Evolutionary conservation across 78 protist species (phyloP), one percentile per base, ranked within the genome.

Genomic region (Dictyostelium intermedium): DNA sequence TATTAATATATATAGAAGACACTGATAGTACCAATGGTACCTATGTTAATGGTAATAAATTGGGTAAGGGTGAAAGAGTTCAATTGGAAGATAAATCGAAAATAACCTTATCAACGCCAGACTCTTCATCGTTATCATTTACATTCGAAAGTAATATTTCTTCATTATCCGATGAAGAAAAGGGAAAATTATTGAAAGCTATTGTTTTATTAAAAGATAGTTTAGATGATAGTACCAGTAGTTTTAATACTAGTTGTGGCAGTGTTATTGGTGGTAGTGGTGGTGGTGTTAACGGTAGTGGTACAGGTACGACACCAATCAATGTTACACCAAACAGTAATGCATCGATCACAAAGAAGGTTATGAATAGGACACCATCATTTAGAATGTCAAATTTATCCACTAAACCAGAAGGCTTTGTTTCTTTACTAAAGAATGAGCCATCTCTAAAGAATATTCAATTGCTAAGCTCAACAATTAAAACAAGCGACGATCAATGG

Each of bases 1-100:
- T 86, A 32, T 47, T 86, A 13, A 45, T 79, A 41, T 89, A 81
- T 34, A 34, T 89, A 1, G 63, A 66, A 7, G 94, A 89, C n/a
- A 16, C 10, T 34, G 35, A 79, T 61, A 89, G 94, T 35, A 81
- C 82, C 32, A 89, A 89, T 89, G 94, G 94, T 23, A 69, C 77
- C 0, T 56, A 5, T n/a, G 14, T 89, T 0, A 74, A 70, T 35
- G 47, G 45, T 3, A 20, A 5, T 5, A n/a, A n/a, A 14, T 25
- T 89, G 5, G 50, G 30, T 3, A 61, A 45, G n/a, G 74, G 61
- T 0, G 63, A 89, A 47, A 78, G 37, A 34, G 73, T 70, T 11
- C 37, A 79, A 32, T 80, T 89, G 39, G 66, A 80, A 0, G 94
- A 89, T 35, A 83, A 83, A 16, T 30, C 79, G 16, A 77, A 69